Evolutionary conservation across 352 stramenopile species (phyloP), one percentile per base, ranked within the genome.

Genomic region (Pythium scleroteichum): DNA sequence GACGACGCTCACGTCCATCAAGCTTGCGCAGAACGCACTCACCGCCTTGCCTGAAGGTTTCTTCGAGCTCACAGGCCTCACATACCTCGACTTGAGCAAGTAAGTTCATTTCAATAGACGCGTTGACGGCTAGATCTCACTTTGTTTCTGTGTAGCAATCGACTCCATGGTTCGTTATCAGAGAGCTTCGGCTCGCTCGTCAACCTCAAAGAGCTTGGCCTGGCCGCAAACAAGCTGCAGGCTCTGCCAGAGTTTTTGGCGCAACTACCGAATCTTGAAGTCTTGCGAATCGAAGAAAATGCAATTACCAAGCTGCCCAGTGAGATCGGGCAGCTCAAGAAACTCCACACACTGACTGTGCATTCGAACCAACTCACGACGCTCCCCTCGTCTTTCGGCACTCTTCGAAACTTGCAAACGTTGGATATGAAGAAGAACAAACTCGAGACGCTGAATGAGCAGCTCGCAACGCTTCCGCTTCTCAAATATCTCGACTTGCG

Each of bases 351-450:
- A 10, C 57, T 94, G 9, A 79, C 70, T 23, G 85, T 70, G 0
- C 74, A 87, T 49, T 73, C 72, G 13, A 94, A 94, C 57, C 73
- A 90, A 48, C 59, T 94, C 29, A 54, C 66, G 40, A 48, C 35
- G 3, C 59, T 94, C 0, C 82, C 85, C 6, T 4, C 60, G 1
- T 86, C 75, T 1, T 85, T 94, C 19, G 41, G 61, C 0, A 47
- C 48, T 6, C 64, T 94, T 7, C 51, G 63, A 9, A 82, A 79
- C 24, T 69, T 94, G 44, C 76, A 87, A 16, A 88, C 70, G 27
- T 66, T 94, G 4, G 81, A 94, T 42, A 52, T 94, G 27, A 92
- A 89, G 71, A 92, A 91, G 53, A 94, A 94, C 48, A 70, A 68
- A 10, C 35, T 94, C 22, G 74, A 86, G 35, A 78, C 69, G 0